Evolutionary conservation across 192 early-diverging fungal species (phyloP).

Genomic region (Endogone sp.): DNA sequence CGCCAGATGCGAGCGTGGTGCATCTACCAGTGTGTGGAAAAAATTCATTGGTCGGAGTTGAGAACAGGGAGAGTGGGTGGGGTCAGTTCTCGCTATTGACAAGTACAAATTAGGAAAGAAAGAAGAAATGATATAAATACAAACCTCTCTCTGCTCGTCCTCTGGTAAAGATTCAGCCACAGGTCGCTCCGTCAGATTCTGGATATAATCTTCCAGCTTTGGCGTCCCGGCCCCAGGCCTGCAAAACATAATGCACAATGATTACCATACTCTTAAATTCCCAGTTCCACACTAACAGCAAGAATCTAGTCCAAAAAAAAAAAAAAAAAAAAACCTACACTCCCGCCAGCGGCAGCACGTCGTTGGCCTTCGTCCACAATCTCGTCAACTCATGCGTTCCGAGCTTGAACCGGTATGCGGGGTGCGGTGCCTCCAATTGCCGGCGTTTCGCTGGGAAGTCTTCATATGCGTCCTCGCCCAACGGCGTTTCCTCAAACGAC

Average conservation of each 20-base stretch:
- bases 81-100: background rate
- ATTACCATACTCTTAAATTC: background rate
- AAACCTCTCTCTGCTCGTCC: constrained; percentile 25
- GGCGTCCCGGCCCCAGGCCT: background rate
- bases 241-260: background rate
- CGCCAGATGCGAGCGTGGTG: constrained; percentile 37
- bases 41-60: background rate
- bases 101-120: no score
- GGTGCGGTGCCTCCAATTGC: constrained; percentile 28
- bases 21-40: constrained; percentile 4
- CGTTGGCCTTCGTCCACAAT: constrained; percentile 25
- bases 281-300: constrained; percentile 18
- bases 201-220: constrained; percentile 28
- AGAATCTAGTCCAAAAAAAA: no score
- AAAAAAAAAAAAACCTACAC: no score
- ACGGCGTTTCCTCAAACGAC: constrained; percentile 56
- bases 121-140: no score
- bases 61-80: no score
- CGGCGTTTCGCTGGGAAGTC: constrained; percentile 17
- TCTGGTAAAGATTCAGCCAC: constrained; percentile 23
- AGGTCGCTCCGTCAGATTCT: constrained; percentile 33
- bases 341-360: no score
- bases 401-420: constrained; percentile 13
- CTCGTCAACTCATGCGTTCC: constrained; percentile 34
- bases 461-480: constrained; percentile 37